phyloP scores from a whole-genome alignment of 2,329 filamentous ascomycete species.

The Herpotrichia juniperi region DNA sequence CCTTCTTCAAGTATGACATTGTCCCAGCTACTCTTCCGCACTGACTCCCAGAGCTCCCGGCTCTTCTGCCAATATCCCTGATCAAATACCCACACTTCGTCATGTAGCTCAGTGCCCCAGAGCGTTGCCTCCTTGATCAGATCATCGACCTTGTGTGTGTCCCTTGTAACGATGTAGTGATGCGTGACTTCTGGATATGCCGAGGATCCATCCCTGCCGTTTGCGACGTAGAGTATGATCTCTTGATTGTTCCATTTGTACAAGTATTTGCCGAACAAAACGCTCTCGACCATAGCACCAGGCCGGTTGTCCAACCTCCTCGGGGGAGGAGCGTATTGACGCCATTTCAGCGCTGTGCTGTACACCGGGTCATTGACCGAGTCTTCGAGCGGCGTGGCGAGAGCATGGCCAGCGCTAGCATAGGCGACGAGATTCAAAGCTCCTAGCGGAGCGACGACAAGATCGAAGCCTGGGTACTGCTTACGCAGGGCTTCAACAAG shows the following conservation, averaged over 20 bases:
- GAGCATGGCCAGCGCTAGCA: constrained; percentile 50
- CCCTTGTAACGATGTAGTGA: constrained; percentile 52
- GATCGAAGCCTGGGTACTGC: constrained; percentile 53
- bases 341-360: constrained; percentile 41
- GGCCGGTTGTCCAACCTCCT: constrained; percentile 43
- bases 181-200: constrained; percentile 43
- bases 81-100: constrained; percentile 72
- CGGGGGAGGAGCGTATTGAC: constrained; percentile 46
- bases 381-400: constrained; percentile 49
- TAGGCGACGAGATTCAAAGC: constrained; percentile 49
- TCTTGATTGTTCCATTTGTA: constrained; percentile 54
- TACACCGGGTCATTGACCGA: constrained; percentile 45
- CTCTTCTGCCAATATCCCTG: constrained; percentile 68
- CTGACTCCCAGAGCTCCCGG: constrained; percentile 62
- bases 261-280: constrained; percentile 54
- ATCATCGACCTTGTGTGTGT: constrained; percentile 49
- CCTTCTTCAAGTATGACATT: constrained; percentile 69
- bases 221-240: constrained; percentile 50
- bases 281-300: constrained; percentile 44
- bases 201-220: constrained; percentile 46
- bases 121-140: constrained; percentile 62
- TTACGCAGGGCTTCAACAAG: constrained; percentile 52
- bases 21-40: constrained; percentile 61
- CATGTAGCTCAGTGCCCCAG: constrained; percentile 64
- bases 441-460: constrained; percentile 45